Base-by-base conservation (phyloP, 2,329 filamentous ascomycete species). In the Paraconiothyrium brasiliense region DNA sequence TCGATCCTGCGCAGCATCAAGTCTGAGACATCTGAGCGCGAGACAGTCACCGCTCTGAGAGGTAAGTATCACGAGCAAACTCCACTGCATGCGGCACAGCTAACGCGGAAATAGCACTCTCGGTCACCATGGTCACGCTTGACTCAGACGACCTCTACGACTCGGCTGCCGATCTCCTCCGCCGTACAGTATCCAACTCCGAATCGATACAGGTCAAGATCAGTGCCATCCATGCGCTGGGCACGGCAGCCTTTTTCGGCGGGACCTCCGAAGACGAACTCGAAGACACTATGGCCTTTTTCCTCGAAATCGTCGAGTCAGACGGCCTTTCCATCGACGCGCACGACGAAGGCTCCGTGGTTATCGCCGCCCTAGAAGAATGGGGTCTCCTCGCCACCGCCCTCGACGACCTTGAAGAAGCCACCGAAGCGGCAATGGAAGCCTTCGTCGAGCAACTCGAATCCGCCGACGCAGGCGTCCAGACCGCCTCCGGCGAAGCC, bases 401-500 rank as follows among this genome's bases (percentile, higher is more conserved):
- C 62, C 81, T 94, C 7, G 90, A 93, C 3, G 91, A 94, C 70
- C 83, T 93, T 47, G 88, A 92, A 67, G 85, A 86, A 16, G 84
- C 89, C 62, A 92, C 90, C 35, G 89, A 92, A 65, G 81, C 87
- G 32, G 90, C 92, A 16, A 86, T 95, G 70, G 91, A 95, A 57
- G 89, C 90, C 1, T 93, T 97, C 69, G 89, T 92, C 46, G 93
- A 97, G 51, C 93, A 97, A 78, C 89, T 97, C 20, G 89, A 94
- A 62, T 93, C 91, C 75, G 84, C 84, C 35, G 89, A 93, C 61
- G 82, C 88, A 0, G 82, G 86, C 9, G 91, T 97, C 0, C 92
- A 95, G 71, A 88, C 92, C 49, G 88, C 90, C 3, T 90, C 92
- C 0, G 92, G 90, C 3, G 87, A 90, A 72, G 92, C 92, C 75